Evolutionary conservation across 2,329 filamentous ascomycete genomes (phyloP).

Genomic region (Paraphoma sp.): DNA sequence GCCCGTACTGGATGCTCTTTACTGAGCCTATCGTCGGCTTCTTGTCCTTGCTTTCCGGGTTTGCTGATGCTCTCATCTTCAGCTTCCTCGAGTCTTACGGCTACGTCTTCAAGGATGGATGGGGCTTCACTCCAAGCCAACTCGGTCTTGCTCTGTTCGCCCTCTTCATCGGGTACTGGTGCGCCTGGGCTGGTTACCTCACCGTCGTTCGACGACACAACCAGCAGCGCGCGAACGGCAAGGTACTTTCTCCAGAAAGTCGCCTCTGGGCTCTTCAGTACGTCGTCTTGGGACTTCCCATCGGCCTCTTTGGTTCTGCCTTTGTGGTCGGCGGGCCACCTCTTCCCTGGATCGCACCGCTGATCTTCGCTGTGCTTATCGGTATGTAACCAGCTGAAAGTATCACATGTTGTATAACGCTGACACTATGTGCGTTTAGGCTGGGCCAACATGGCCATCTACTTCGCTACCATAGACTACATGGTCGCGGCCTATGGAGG

Average conservation of each 20-base stretch:
- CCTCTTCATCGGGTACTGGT: conserved; percentile 69
- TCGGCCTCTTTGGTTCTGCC: conserved; percentile 73
- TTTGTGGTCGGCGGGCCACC: conserved; percentile 65
- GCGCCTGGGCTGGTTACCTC: conserved; percentile 67
- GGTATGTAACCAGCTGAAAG: conserved; percentile 56
- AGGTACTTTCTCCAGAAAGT: conserved; percentile 64
- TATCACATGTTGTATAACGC: neutral
- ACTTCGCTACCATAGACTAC: conserved; percentile 80
- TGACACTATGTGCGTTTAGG: neutral
- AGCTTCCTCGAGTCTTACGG: conserved; percentile 75
- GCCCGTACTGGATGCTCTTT: conserved; percentile 76
- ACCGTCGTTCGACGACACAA: conserved; percentile 57
- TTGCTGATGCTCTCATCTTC: conserved; percentile 78
- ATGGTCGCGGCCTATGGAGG: conserved; percentile 76
- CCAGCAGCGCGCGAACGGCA: conserved; percentile 52
- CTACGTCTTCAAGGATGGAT: conserved; percentile 68
- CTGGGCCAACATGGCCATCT: conserved; percentile 55
- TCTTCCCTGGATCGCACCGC: conserved; percentile 66
- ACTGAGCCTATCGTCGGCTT: conserved; percentile 75
- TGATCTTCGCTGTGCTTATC: conserved; percentile 57
- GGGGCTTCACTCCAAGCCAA: conserved; percentile 64
- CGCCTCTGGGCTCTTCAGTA: conserved; percentile 71
- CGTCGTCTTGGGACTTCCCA: conserved; percentile 64
- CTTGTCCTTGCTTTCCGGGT: conserved; percentile 74
- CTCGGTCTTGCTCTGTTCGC: conserved; percentile 64